These are phyloP conservation scores for Hyaloscypha finlandica DNA, from an alignment of 495 filamentous ascomycete species.

Conservation along the genomic window DNA sequence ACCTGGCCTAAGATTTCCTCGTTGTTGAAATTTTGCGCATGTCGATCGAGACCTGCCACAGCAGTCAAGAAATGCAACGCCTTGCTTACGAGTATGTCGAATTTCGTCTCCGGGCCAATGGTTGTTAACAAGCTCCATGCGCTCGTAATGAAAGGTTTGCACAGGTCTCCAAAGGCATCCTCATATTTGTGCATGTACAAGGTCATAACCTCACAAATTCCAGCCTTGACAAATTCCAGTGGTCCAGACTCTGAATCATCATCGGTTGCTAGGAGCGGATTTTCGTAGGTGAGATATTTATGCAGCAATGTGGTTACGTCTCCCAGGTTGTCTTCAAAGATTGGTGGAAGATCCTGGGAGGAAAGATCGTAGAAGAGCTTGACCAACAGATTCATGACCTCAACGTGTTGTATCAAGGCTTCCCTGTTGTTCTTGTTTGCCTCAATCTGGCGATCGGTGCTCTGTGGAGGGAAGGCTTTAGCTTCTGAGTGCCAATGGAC, in stretches of 20 bases:
- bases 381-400: slow-evolving; percentile 80
- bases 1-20: slow-evolving; percentile 74
- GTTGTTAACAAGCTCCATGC: slow-evolving; percentile 90
- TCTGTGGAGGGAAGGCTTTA: slow-evolving; percentile 45
- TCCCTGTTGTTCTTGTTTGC: slow-evolving; percentile 72
- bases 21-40: slow-evolving; percentile 84
- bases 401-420: slow-evolving; percentile 71
- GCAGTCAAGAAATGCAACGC: slow-evolving; percentile 92
- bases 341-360: slow-evolving; percentile 91
- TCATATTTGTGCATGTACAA: slow-evolving; percentile 92
- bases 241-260: slow-evolving; percentile 85
- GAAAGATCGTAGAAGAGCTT: slow-evolving; percentile 95
- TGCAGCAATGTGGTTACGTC: slow-evolving; percentile 77
- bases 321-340: slow-evolving; percentile 76
- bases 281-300: slow-evolving; percentile 92
- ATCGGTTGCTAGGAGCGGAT: slow-evolving; percentile 73
- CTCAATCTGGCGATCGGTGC: slow-evolving; percentile 75
- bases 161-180: slow-evolving; percentile 80
- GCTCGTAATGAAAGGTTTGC: slow-evolving; percentile 79
- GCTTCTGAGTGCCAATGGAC: slow-evolving; percentile 16
- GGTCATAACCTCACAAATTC: slow-evolving; percentile 85
- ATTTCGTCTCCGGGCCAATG: slow-evolving; percentile 84
- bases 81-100: slow-evolving; percentile 93
- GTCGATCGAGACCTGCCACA: slow-evolving; percentile 70
- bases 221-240: slow-evolving; percentile 83